These are phyloP conservation scores for Vaccinium macrocarpon DNA, from an alignment of 148 eudicot genomes.

Conservation along the genomic window DNA sequence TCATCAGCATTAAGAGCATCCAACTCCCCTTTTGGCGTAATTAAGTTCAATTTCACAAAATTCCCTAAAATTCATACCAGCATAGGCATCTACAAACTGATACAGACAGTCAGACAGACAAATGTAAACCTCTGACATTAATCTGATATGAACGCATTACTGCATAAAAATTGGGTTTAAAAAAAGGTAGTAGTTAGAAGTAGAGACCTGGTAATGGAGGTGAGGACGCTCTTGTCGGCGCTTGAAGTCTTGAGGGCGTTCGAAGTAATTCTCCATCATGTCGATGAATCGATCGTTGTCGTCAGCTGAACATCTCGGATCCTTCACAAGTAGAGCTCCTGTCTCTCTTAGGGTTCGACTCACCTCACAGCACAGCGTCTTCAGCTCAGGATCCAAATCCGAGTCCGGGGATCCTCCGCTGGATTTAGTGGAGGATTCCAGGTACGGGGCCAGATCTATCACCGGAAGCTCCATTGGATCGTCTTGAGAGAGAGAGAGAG, in stretches of 20 bases:
- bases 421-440: constrained; percentile 19
- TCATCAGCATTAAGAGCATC: not conserved
- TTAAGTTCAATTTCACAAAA: not conserved
- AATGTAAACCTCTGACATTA: not conserved
- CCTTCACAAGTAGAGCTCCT: constrained; percentile 76
- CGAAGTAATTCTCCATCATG: constrained; percentile 91
- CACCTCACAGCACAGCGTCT: constrained; percentile 54
- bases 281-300: constrained; percentile 87
- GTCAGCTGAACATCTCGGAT: constrained; percentile 71
- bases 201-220: constrained; percentile 76
- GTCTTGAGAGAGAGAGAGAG: not conserved
- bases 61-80: not conserved
- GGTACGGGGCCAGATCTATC: constrained; percentile 65
- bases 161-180: too few relatives aligned
- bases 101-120: not conserved
- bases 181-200: not conserved
- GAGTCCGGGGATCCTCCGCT: not conserved
- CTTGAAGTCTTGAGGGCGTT: constrained; percentile 58
- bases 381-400: constrained; percentile 30
- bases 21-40: not conserved
- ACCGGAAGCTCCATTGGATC: constrained; percentile 71
- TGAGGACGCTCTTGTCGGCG: constrained; percentile 80
- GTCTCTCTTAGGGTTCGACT: constrained; percentile 76
- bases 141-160: too few relatives aligned
- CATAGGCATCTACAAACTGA: not conserved